Percentiles rank a stretch among this genome's conserved stretches.
These are phyloP conservation scores for Incumbomyces lentus DNA, from an alignment of 2,329 filamentous ascomycete species.

Conservation along the genomic window DNA sequence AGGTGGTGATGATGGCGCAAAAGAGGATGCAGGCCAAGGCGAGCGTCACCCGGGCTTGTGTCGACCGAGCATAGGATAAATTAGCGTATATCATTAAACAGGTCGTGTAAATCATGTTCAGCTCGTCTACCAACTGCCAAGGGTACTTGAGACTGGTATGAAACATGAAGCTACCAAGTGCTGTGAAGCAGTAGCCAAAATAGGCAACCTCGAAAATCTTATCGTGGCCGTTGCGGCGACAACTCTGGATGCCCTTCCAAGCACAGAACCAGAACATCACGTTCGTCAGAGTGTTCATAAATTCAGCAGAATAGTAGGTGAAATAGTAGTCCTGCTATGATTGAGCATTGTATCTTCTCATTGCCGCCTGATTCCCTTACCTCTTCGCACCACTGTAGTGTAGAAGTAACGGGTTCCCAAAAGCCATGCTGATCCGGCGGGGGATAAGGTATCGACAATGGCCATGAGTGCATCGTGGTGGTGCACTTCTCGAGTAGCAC, in stretches of 20 bases:
- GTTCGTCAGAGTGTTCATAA: constrained; percentile 75
- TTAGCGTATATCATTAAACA: constrained; percentile 55
- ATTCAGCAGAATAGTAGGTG: constrained; percentile 64
- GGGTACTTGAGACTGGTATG: constrained; percentile 58
- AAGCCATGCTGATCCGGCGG: constrained; percentile 45
- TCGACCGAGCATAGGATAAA: constrained; percentile 58
- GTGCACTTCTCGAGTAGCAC: no score
- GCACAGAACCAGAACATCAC: constrained; percentile 71
- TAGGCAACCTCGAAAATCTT: constrained; percentile 62
- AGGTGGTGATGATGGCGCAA: constrained; percentile 61
- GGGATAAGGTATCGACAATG: constrained; percentile 39
- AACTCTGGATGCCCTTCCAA: constrained; percentile 63
- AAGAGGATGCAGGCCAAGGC: constrained; percentile 47
- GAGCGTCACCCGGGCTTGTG: constrained; percentile 41
- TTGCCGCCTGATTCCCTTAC: constrained; percentile 31
- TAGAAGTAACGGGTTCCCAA: constrained; percentile 62
- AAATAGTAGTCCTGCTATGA: constrained; percentile 57
- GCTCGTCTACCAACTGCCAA: constrained; percentile 54
- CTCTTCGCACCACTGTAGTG: constrained; percentile 73
- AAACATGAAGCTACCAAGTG: constrained; percentile 52
- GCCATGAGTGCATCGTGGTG: constrained; percentile 25
- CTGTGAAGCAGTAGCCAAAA: constrained; percentile 51
- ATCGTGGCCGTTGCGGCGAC: constrained; percentile 61
- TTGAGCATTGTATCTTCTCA: constrained; percentile 2
- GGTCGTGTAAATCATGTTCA: constrained; percentile 52